Evolutionary conservation across 768 basidiomycete species (phyloP).

Genomic region (Boletus sp.): DNA sequence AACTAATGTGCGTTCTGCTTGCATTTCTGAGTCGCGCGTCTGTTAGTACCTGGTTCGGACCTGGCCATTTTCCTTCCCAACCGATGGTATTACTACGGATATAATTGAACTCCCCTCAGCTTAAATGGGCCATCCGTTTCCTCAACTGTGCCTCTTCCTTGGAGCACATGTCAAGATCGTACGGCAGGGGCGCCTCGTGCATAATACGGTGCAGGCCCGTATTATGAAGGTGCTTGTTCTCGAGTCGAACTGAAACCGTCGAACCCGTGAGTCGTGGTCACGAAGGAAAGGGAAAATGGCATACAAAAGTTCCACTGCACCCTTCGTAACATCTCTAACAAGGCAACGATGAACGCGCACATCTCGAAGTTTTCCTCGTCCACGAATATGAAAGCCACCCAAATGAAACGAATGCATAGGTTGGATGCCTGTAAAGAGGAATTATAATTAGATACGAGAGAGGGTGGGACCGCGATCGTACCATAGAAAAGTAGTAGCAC

Average conservation of each 20-base stretch:
- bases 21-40: not conserved
- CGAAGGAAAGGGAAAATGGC: conserved; percentile 24
- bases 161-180: conserved; percentile 50
- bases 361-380: conserved; percentile 46
- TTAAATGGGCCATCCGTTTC: conserved; percentile 20
- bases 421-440: conserved; percentile 56
- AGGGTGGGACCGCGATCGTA: conserved; percentile 31
- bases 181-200: conserved; percentile 81
- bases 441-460: not conserved
- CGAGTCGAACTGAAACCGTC: conserved; percentile 57
- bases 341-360: conserved; percentile 62
- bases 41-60: not conserved
- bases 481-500: conserved; percentile 79
- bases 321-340: conserved; percentile 76
- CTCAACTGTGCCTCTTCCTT: conserved; percentile 35
- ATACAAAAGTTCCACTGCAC: conserved; percentile 92
- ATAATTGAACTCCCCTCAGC: conserved; percentile 6
- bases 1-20: not conserved
- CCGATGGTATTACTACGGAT: not conserved
- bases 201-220: conserved; percentile 89
- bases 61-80: not conserved
- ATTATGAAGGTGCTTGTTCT: conserved; percentile 92
- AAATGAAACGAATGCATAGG: conserved; percentile 72
- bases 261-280: not conserved
- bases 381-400: conserved; percentile 73